phyloP scores from a whole-genome alignment of 2,329 filamentous ascomycete species.

The Arthrinium puccinioides region DNA sequence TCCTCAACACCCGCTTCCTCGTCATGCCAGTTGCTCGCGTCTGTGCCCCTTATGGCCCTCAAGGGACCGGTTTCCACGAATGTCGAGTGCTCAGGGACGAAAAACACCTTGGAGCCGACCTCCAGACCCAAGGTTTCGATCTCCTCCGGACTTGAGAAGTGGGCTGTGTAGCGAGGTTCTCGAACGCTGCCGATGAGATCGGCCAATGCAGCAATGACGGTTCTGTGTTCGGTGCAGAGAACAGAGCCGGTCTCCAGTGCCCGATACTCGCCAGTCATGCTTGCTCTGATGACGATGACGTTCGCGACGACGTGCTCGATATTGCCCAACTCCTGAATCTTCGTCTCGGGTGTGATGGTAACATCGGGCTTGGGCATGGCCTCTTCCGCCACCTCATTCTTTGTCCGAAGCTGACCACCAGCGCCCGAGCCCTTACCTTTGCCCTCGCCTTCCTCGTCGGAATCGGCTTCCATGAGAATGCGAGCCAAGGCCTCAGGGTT shows the following conservation, averaged over 20 bases:
- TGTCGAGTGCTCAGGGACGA: slow-evolving; percentile 68
- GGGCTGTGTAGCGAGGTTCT: slow-evolving; percentile 78
- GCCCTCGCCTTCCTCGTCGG: slow-evolving; percentile 65
- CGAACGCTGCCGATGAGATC: slow-evolving; percentile 83
- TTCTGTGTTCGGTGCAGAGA: slow-evolving; percentile 69
- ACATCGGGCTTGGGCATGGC: slow-evolving; percentile 69
- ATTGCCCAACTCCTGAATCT: slow-evolving; percentile 66
- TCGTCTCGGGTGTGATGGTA: slow-evolving; percentile 67
- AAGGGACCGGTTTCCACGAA: slow-evolving; percentile 84
- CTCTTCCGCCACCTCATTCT: slow-evolving; percentile 68
- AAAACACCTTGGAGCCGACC: slow-evolving; percentile 68
- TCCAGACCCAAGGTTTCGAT: slow-evolving; percentile 60
- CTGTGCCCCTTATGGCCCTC: slow-evolving; percentile 74
- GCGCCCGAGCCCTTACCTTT: slow-evolving; percentile 36
- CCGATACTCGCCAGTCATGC: slow-evolving; percentile 70
- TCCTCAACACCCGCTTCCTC: slow-evolving; percentile 84
- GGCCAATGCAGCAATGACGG: slow-evolving; percentile 71
- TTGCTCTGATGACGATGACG: slow-evolving; percentile 70
- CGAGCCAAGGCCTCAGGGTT: slow-evolving; percentile 77
- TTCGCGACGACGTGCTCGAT: slow-evolving; percentile 75
- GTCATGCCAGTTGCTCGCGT: slow-evolving; percentile 91
- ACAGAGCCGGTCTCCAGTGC: slow-evolving; percentile 81
- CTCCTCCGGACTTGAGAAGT: slow-evolving; percentile 63
- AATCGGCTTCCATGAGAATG: slow-evolving; percentile 79
- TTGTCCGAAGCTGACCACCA: slow-evolving; percentile 58